Evolutionary conservation across 106 monocot genomes (phyloP), one percentile per base, ranked within the genome.

Genomic region (Acorus gramineus): DNA sequence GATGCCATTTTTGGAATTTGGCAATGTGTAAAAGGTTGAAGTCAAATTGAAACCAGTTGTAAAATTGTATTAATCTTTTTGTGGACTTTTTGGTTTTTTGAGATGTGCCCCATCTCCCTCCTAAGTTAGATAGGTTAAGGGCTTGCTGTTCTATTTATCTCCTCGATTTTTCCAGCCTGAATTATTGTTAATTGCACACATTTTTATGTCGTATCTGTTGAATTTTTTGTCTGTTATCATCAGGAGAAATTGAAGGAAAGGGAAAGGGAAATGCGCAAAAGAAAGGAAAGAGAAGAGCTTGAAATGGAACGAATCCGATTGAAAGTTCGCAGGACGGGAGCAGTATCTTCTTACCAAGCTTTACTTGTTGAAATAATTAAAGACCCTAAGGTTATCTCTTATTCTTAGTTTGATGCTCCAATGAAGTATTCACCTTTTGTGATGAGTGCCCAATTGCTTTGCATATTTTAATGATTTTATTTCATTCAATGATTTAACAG

Each of bases 231-330:
- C 28, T 28, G 28, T 28, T 28, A 28, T 28, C 28, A 28, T 3
- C 75, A 96, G 96, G 91, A 90, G 57, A 96, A 96, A 66, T 68
- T 96, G 42, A 91, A 81, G 71, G 90, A 83, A 63, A 90, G 96
- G 63, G 96, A 96, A 49, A 70, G 87, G 46, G 96, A 96, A 72
- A 80, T 74, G 73, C 77, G 87, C 7, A 96, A 96, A 78, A 82
- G 91, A 59, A 96, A 96, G 69, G 90, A 96, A 81, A 82, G 96
- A 59, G 96, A 96, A 55, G 96, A 91, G 69, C 90, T 91, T 71
- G 96, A 91, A 79, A 85, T 98, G 90, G 91, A 98, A 71, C 80
- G 87, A 64, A 71, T 98, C 45, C 85, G 78, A 70, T 28, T 85
- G 61, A 90, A 91, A 78, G 80, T 91, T 75, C 85, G 85, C 5